A percentile compares a stretch with the other conserved stretches of the same genome.
phyloP scores from a whole-genome alignment of 2,329 filamentous ascomycete genomes.

The Helicocarpus griseus region DNA sequence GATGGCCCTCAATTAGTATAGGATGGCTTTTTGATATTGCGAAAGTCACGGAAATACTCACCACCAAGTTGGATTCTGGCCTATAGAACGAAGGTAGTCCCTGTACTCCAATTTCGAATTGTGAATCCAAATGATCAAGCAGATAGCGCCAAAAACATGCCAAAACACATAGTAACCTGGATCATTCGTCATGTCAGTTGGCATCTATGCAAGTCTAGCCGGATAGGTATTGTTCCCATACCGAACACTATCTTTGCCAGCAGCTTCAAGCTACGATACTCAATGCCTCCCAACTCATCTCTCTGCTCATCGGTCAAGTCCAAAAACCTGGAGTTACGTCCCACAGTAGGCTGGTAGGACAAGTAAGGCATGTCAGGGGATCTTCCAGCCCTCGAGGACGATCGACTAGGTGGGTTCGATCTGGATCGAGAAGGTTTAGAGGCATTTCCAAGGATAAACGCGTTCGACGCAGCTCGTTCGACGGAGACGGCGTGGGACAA shows the following conservation, averaged over 20 bases:
- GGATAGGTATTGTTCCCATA: too few relatives aligned
- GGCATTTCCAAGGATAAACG: slow-evolving; percentile 29
- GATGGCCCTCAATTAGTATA: not conserved
- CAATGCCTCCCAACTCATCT: slow-evolving; percentile 42
- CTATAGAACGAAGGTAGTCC: slow-evolving; percentile 28
- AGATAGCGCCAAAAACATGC: slow-evolving; percentile 38
- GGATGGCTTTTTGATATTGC: not conserved
- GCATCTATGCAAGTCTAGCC: too few relatives aligned
- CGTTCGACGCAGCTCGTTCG: slow-evolving; percentile 29
- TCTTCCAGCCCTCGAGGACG: slow-evolving; percentile 12
- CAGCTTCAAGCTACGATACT: slow-evolving; percentile 43
- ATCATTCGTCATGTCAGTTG: too few relatives aligned
- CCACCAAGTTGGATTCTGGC: slow-evolving; percentile 40
- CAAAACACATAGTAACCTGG: slow-evolving; percentile 39
- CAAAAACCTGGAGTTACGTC: slow-evolving; percentile 39
- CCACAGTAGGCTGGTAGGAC: slow-evolving; percentile 36
- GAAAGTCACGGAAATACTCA: slow-evolving; percentile 17
- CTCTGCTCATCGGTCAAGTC: slow-evolving; percentile 34
- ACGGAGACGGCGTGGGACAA: slow-evolving; percentile 26
- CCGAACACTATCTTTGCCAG: slow-evolving; percentile 37
- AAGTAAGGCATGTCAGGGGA: slow-evolving; percentile 29
- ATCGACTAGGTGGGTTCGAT: slow-evolving; percentile 4
- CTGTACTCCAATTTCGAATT: slow-evolving; percentile 32
- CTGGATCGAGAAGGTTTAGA: slow-evolving; percentile 7
- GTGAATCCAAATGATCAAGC: slow-evolving; percentile 40